phyloP scores from a whole-genome alignment of 768 basidiomycete genomes.

The Suillus decipiens region DNA sequence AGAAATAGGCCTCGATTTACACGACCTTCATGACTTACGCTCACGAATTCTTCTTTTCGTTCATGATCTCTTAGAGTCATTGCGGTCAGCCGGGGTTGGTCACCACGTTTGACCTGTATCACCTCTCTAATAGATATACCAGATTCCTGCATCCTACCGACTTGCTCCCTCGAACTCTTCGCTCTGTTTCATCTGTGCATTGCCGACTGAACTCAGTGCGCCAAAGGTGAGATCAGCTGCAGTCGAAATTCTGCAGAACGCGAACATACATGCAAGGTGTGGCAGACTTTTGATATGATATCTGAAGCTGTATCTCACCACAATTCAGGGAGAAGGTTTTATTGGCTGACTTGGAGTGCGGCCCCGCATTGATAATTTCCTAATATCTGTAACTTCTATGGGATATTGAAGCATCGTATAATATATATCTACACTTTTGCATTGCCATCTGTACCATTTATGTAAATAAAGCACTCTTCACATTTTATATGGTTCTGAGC shows the following conservation, averaged over 20 bases:
- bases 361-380: conserved; percentile 58
- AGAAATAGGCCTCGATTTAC: conserved; percentile 59
- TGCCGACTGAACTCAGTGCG: conserved; percentile 45
- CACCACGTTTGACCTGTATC: conserved; percentile 11
- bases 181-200: conserved; percentile 58
- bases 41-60: conserved; percentile 63
- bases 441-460: conserved; percentile 13
- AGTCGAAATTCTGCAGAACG: conserved; percentile 46
- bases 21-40: conserved; percentile 68
- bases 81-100: conserved; percentile 63
- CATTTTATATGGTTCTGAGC: neutral
- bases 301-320: conserved; percentile 11
- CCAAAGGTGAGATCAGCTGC: conserved; percentile 44
- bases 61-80: conserved; percentile 60
- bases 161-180: conserved; percentile 62
- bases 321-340: conserved; percentile 47
- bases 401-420: conserved; percentile 5
- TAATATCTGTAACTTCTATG: conserved; percentile 28
- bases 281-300: conserved; percentile 13
- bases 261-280: conserved; percentile 44
- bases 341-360: conserved; percentile 51
- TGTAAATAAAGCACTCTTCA: neutral
- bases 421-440: conserved; percentile 12
- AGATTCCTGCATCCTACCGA: conserved; percentile 66
- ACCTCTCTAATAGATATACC: conserved; percentile 13